Base-by-base conservation (phyloP, 345 rosid genomes). In the Linum usitatissimum region DNA sequence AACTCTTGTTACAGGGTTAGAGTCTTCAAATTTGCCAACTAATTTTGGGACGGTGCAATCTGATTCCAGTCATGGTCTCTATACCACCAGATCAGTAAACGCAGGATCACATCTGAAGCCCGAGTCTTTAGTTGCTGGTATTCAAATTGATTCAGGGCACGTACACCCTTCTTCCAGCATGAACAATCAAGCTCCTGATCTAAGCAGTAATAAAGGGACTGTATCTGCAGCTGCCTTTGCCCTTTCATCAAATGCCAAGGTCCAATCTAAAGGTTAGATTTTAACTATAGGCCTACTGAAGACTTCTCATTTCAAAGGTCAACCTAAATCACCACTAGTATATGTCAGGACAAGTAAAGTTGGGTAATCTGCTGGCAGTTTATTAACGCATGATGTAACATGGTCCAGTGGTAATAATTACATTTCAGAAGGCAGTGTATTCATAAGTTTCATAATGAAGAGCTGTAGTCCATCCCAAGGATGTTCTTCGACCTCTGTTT, bases 251-350 rank as follows among this genome's bases (percentile, higher is more conserved):
- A 67, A 70, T 66, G 64, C 80, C n/a, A 92, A 83, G 68, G 76
- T 63, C 70, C 91, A 83, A 69, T 64, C 94, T 9, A 93, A 86
- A 86, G 99, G 99, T 93, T 75, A 55, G 59, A 30, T 51, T 65
- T 67, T 53, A 28, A 55, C 18, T 18, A 3, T 55, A 23, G 30
- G 13, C 58, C 13, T 18, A 28, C 9, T 9, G 30, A 18, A 5
- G 58, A 55, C 9, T 19, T 19, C 12, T 8, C 18, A 23, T 8
- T 18, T 10, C n/a, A 0, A 17, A 9, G 30, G 58, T 31, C 36
- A 31, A 55, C n/a, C n/a, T n/a, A n/a, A n/a, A n/a, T n/a, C n/a
- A n/a, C n/a, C n/a, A 55, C 30, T 18, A 55, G 18, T 10, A 55
- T 55, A 28, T 31, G 36, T 6, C 36, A 3, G 3, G 6, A 31